Base-by-base conservation (phyloP, 192 early-diverging fungal genomes). In the Linnemannia exigua region DNA sequence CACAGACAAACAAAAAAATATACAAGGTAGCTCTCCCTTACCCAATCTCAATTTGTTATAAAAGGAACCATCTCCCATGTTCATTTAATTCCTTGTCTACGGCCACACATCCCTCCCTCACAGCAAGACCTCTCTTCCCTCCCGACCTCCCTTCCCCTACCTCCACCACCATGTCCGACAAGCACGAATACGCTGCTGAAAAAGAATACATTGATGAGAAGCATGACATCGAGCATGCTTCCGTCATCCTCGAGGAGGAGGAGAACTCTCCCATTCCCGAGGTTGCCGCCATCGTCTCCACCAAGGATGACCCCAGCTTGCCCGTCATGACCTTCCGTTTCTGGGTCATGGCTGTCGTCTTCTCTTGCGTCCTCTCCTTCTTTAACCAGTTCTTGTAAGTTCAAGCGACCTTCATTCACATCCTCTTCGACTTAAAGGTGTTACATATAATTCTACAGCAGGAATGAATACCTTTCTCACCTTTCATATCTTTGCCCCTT, bases 251-350 rank as follows among this genome's bases (percentile, higher is more conserved):
- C 58, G 81, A 82, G 15, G 81, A 82, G 31, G 81, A 82, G 31
- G 86, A 87, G 31, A 87, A 87, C 67, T 81, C 79, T 52, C 86
- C 86, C n/a, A 87, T 87, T 22, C 79, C 75, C 22, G 75, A 80
- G 22, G 86, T 87, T 37, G 79, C 79, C 20, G 86, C 86, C 35
- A 87, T 82, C 20, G 87, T 88, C 58, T 79, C 79, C 38, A 80
- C 69, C 75, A 80, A 77, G 35, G 87, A 88, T 74, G 91, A 93
- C 67, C 79, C 88, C 36, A 75, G 78, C 19, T 68, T 91, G 25
- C 90, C 89, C 22, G 74, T 79, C 17, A 51, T 92, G 54, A 92
- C 92, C 25, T 90, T 90, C 71, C 88, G 92, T 35, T 87, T 79
- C 68, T 93, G 87, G 87, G 73, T 89, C 3, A 76, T 82, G 75